Evolutionary conservation across 176 grass and related monocot genomes (phyloP).

Genomic region (Oryza coarctata): DNA sequence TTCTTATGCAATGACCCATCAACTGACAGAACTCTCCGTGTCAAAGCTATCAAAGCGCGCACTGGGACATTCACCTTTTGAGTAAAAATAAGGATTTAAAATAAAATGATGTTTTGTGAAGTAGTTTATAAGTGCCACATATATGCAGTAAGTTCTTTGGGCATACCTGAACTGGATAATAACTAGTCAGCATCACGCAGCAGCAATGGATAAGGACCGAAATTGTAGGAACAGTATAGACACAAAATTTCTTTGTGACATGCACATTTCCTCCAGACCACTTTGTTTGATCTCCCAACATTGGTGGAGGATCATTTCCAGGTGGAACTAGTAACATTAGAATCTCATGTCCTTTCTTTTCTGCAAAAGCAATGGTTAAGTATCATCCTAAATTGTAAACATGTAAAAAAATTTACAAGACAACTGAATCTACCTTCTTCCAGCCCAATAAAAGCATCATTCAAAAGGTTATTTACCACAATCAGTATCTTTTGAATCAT

Average conservation of each 20-base stretch:
- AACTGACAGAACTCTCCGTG: slow-evolving; percentile 60
- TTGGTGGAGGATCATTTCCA: slow-evolving; percentile 64
- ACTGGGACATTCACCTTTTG: slow-evolving; percentile 68
- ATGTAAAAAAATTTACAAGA: slow-evolving; percentile 5
- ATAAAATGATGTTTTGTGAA: neutral
- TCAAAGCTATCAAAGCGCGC: slow-evolving; percentile 58
- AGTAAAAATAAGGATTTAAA: slow-evolving; percentile 24
- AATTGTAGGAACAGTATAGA: slow-evolving; percentile 55
- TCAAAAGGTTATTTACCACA: slow-evolving; percentile 63
- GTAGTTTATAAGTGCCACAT: slow-evolving; percentile 2
- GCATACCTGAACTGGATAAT: slow-evolving; percentile 82
- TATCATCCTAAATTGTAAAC: slow-evolving; percentile 5
- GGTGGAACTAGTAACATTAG: slow-evolving; percentile 76
- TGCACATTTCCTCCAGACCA: slow-evolving; percentile 41
- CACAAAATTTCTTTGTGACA: slow-evolving; percentile 64
- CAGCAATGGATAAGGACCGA: slow-evolving; percentile 76
- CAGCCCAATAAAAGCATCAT: slow-evolving; percentile 73
- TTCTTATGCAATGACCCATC: slow-evolving; percentile 70
- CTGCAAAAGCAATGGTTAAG: slow-evolving; percentile 50
- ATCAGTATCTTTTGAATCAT: slow-evolving; percentile 85
- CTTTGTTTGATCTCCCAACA: slow-evolving; percentile 46
- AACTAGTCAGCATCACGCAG: slow-evolving; percentile 70
- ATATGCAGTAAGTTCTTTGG: neutral
- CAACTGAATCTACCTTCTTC: slow-evolving; percentile 63
- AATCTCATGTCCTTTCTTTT: slow-evolving; percentile 61